Evolutionary conservation across 495 filamentous ascomycete species (phyloP), one percentile per base, ranked within the genome.

Genomic region (Aspergillus baeticus): DNA sequence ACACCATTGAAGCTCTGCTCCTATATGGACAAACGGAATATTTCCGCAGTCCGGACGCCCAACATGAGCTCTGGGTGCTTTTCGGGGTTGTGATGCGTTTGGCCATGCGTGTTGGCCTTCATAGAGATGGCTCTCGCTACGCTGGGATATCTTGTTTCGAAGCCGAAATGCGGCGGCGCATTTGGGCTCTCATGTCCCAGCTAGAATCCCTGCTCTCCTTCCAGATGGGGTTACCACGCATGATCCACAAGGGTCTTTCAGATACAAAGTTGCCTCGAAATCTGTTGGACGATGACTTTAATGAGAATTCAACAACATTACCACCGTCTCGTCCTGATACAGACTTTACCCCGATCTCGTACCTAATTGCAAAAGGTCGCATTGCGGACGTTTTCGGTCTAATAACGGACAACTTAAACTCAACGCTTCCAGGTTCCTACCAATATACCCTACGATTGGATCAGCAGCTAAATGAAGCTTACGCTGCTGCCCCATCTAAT

Each of bases 121-220:
- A 54, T 36, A 23, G 51, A 21, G 51, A 54, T 14, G 51, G 23
- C 1, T 43, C 51, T 14, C 38, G 37, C 3, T 54, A 31, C n/a
- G 26, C 38, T 0, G 38, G 29, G 6, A 44, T 54, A 34, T 54
- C 51, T 0, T 54, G 51, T 17, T 54, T 20, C 15, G 51, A 54
- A 23, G 51, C 51, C 5, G 51, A 54, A 18, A 54, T 54, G 51
- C 51, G 51, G 13, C 22, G 51, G 11, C 37, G 51, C n/a, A 54
- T 54, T 23, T 54, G 51, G 51, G 23, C 26, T 17, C 36, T 54
- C 26, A 41, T 54, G 22, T 34, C 39, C 2, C 51, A 54, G 22
- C 22, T 38, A 17, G 51, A 54, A n/a, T 26, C 38, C 1, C 51
- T 54, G 0, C 35, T 37, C 26, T 43, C 51, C 5, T 54, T 44